Base-by-base conservation (phyloP, 1,284 basidiomycete genomes). In the Heterobasidion parviporum region DNA sequence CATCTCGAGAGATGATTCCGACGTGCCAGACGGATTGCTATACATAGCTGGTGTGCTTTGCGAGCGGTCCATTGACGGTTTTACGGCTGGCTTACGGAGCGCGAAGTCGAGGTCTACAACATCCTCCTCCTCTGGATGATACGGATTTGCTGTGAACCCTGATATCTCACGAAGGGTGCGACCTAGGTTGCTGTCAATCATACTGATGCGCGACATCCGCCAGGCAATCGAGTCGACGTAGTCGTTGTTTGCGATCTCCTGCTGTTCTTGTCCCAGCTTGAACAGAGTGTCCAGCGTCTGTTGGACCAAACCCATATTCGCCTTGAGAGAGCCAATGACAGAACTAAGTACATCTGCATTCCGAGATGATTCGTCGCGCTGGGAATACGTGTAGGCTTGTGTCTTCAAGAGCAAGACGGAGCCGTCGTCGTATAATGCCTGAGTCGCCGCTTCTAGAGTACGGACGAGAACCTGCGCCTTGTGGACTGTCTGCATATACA, bases 141-240 rank as follows among this genome's bases (percentile, higher is more conserved):
- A 55, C 32, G 52, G 52, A 1, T 54, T 73, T 10, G 74, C 72
- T 6, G 73, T 68, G 52, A 67, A 64, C 15, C 66, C 65, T 43
- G 72, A 71, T 64, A 70, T 67, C 16, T 68, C 60, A 16, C 50
- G 50, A 41, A 61, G 50, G 33, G 55, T 54, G 33, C 52, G 60
- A 36, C 52, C 57, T 6, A 62, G 47, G 26, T 41, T 58, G 46
- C 36, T 54, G 50, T 62, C 56, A 12, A 53, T n/a, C 16, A 12
- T 72, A 63, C 84, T 85, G 55, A 86, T 69, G 12, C 85, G 80
- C 14, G 85, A 87, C 70, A 82, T 79, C 32, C 87, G 77, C 82
- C 84, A 82, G 56, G 87, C 83, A 54, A 89, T 88, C 2, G 87
- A 86, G 6, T 79, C 82, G 53, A 74, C 80, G 67, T 88, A 88